Base-by-base conservation (phyloP, 768 basidiomycete species). In the Hortiboletus flavorubellus region DNA sequence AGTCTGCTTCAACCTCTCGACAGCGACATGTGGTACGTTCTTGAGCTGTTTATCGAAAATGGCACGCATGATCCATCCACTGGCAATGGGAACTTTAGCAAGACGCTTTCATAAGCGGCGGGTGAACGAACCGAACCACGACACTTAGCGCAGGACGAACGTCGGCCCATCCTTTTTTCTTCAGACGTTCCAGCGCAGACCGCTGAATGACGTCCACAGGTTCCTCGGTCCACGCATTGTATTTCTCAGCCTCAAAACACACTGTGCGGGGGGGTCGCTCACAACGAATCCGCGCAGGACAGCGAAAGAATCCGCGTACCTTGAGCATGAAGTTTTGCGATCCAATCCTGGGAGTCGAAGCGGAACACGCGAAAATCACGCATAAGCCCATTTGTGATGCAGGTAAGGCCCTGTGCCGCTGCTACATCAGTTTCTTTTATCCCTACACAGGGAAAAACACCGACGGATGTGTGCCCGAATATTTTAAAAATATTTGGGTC, bases 101-200 rank as follows among this genome's bases (percentile, higher is more conserved):
- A 7, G 16, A n/a, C 4, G 29, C 11, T 3, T n/a, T 1, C 15
- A 26, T 8, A 1, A 30, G 21, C 2, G 8, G 38, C 16, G 21
- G 39, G n/a, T 10, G 29, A 9, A 52, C 46, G 37, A 16, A 47
- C 46, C 37, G 46, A 21, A 59, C 31, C 3, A 43, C n/a, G 39
- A 34, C 38, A 5, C 45, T n/a, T 9, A 58, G 30, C 1, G 45
- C 49, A 4, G 55, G 55, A 18, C 55, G 33, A 34, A 59, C 30
- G 6, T 39, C 38, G 14, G 15, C 8, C 55, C 46, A 48, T 9
- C 33, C 58, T 10, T 34, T 8, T n/a, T 46, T 47, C 31, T 46
- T 46, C 41, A 48, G 14, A 8, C 44, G 43, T 16, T 46, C 21
- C 56, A 58, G 11, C 2, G 18, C 40, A 23, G 7, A 18, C 8